Conservation (phyloP, 345 rosid species). For the Brassica nigra region DNA sequence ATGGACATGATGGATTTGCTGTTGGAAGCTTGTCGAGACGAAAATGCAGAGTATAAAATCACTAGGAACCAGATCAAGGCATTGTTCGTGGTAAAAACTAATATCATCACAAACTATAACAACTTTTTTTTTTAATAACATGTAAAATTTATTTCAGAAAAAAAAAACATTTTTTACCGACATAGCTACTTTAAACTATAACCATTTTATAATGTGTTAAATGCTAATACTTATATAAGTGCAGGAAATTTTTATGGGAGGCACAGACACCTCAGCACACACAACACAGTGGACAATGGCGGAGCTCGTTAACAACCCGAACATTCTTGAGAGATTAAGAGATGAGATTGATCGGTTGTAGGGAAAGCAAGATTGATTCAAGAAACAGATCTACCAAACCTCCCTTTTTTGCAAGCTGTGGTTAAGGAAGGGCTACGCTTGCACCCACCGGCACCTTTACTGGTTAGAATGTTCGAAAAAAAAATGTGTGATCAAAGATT, state of each 20-base stretch:
- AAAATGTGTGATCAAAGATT: not conserved
- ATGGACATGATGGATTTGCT: not conserved
- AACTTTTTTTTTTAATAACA: too few species aligned
- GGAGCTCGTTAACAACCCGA: not conserved
- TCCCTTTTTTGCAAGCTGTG: not conserved
- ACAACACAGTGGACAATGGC: conserved; percentile 5
- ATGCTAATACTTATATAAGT: not conserved
- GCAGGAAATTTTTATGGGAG: not conserved
- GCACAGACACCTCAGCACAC: not conserved
- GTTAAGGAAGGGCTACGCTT: not conserved
- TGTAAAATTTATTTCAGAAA: too few species aligned
- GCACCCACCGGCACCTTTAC: not conserved
- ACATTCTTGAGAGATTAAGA: not conserved
- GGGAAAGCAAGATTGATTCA: not conserved
- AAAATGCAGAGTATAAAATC: not conserved
- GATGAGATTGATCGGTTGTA: not conserved
- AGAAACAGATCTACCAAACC: not conserved
- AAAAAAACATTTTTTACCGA: too few species aligned
- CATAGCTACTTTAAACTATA: too few species aligned
- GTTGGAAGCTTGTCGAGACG: not conserved
- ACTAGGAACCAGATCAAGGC: not conserved
- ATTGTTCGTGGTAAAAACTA: not conserved
- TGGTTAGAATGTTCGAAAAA: not conserved
- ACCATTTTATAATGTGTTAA: too few species aligned
- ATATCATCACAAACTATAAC: too few species aligned